Conservation (phyloP, 2,329 filamentous ascomycete genomes). For the Pyricularia sp. region DNA sequence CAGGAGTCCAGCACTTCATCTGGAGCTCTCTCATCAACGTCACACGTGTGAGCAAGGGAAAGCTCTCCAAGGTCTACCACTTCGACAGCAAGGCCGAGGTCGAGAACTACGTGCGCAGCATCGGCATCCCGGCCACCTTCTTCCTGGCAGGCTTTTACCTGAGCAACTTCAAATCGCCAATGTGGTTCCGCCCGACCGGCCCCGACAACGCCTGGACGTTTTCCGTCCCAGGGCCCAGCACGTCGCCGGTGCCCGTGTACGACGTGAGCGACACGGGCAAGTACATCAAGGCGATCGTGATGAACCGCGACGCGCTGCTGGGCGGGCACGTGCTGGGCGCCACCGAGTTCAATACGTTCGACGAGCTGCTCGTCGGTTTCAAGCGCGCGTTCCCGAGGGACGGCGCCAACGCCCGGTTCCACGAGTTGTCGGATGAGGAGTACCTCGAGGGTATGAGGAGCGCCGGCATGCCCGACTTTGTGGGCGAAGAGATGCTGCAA, state of each 20-base stretch:
- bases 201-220: slow-evolving; percentile 20
- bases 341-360: slow-evolving; percentile 25
- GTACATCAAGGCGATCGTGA: slow-evolving; percentile 23
- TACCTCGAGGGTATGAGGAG: slow-evolving; percentile 14
- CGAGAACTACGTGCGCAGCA: slow-evolving; percentile 36
- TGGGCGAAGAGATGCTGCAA: slow-evolving; percentile 36
- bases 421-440: not conserved
- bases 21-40: slow-evolving; percentile 27
- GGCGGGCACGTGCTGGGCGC: slow-evolving; percentile 28
- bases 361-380: slow-evolving; percentile 26
- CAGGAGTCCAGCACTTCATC: slow-evolving; percentile 10
- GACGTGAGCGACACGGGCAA: slow-evolving; percentile 24
- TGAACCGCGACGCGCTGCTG: slow-evolving; percentile 21
- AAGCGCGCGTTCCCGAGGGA: slow-evolving; percentile 22
- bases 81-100: slow-evolving; percentile 46
- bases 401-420: slow-evolving; percentile 18
- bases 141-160: slow-evolving; percentile 41
- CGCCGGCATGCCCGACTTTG: slow-evolving; percentile 18
- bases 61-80: slow-evolving; percentile 28
- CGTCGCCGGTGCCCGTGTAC: slow-evolving; percentile 21
- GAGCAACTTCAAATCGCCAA: slow-evolving; percentile 27
- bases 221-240: slow-evolving; percentile 17
- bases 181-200: slow-evolving; percentile 14
- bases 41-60: slow-evolving; percentile 25
- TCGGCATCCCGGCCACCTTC: slow-evolving; percentile 34